Evolutionary conservation across 352 stramenopile species (phyloP), one percentile per base, ranked within the genome.

Genomic region (Phytophthora aleatoria): DNA sequence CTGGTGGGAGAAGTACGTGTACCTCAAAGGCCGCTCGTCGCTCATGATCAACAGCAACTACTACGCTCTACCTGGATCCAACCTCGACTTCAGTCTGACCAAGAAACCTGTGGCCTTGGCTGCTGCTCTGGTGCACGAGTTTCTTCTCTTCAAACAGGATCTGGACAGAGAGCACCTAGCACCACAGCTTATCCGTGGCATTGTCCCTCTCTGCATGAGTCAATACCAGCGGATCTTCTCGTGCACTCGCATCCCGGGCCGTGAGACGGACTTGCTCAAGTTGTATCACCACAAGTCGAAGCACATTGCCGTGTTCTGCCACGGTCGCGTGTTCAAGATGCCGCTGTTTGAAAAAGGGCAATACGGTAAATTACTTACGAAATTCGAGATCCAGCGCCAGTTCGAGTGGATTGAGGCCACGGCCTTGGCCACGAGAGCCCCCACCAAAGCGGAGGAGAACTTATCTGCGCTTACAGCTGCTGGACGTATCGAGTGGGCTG

Each of bases 21-120:
- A 95, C 70, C 71, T 96, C 27, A 92, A 91, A 55, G 86, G 87
- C 62, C 87, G 91, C 57, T 91, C 80, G 47, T 94, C 90, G 27
- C 77, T 97, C 61, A 92, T 92, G 78, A 95, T 97, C 70, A 97
- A 97, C 74, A 94, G 82, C 73, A 97, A 97, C 71, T 97, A 97
- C 78, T 97, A 97, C 59, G 88, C 85, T 6, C 76, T 97, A 20
- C 86, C 82, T 7, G 72, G 76, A 20, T 50, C 75, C 16, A 91
- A 91, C 55, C 51, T 92, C 3, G 58, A 90, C 24, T 90, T 87
- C 53, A 74, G 77, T 51, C 72, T 81, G 0, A 85, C 87, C 5
- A 77, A 74, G 16, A 90, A 91, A 48, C 86, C 79, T 12, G 44
- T 77, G 5, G 84, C 90, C 1, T 63, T 91, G 49, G 83, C 90